Conservation (phyloP, 164 flowering plant species). For the Stephania japonica region DNA sequence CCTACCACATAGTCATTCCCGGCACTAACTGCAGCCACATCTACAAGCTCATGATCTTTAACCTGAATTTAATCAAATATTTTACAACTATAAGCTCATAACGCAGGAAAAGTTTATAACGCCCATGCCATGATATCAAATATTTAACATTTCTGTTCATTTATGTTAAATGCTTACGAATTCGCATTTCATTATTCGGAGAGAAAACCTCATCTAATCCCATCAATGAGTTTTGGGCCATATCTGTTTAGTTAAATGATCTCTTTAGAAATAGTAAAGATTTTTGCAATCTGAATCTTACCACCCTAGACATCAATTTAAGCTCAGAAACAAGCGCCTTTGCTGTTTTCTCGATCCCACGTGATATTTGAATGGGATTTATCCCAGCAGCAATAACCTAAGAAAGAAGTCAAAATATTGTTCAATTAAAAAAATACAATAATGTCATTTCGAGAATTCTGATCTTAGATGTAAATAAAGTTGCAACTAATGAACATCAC, state of each 20-base stretch:
- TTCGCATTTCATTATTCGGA: not conserved
- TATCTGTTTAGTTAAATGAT: not conserved
- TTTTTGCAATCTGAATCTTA: slow-evolving; percentile 15
- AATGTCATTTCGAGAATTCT: not conserved
- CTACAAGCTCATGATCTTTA: slow-evolving; percentile 72
- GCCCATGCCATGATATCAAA: not conserved
- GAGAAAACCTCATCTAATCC: not conserved
- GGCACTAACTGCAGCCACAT: slow-evolving; percentile 91
- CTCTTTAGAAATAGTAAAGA: slow-evolving; percentile 1
- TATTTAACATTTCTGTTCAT: not conserved
- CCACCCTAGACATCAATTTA: slow-evolving; percentile 78
- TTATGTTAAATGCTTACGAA: not conserved
- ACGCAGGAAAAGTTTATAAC: not conserved
- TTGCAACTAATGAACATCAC: not conserved
- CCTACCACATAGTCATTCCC: slow-evolving; percentile 85
- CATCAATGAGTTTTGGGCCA: not conserved
- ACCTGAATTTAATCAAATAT: slow-evolving; percentile 41
- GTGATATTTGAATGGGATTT: slow-evolving; percentile 72
- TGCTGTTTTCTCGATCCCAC: slow-evolving; percentile 84
- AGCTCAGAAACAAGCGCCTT: slow-evolving; percentile 74
- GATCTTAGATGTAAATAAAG: not conserved
- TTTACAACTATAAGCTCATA: not conserved
- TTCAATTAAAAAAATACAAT: not conserved
- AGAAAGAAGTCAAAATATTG: not conserved
- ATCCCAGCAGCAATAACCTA: slow-evolving; percentile 76